These are phyloP conservation scores for Albizia julibrissin DNA, from an alignment of 306 rosid species.

Conservation along the genomic window DNA sequence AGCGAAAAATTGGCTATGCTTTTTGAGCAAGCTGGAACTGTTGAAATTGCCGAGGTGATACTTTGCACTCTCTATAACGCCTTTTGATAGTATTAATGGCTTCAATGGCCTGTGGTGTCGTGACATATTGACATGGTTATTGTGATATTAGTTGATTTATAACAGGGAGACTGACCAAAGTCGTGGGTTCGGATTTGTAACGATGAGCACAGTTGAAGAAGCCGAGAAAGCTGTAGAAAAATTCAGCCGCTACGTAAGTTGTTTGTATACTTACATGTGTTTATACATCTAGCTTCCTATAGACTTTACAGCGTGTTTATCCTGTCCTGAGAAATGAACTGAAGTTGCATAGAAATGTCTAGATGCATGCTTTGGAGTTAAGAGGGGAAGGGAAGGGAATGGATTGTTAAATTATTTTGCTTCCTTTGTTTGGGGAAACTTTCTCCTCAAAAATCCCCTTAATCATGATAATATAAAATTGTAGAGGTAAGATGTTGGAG, in stretches of 20 bases:
- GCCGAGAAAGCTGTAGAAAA: slow-evolving; percentile 75
- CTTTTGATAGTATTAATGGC: not conserved
- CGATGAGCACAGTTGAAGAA: slow-evolving; percentile 84
- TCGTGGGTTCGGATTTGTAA: slow-evolving; percentile 94
- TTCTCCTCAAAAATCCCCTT: not conserved
- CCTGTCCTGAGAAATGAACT: not conserved
- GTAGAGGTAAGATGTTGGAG: too few species aligned
- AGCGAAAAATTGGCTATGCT: slow-evolving; percentile 69
- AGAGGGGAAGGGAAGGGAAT: not conserved
- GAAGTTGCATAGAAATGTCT: not conserved
- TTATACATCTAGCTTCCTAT: not conserved
- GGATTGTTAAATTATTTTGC: not conserved
- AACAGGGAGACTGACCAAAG: slow-evolving; percentile 78
- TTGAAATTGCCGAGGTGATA: slow-evolving; percentile 85
- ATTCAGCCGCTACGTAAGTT: slow-evolving; percentile 78
- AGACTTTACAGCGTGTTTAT: not conserved
- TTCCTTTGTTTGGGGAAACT: not conserved
- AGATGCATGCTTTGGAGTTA: not conserved
- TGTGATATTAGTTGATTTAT: slow-evolving; percentile 72
- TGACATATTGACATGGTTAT: not conserved
- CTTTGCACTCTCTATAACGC: not conserved
- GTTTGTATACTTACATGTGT: not conserved
- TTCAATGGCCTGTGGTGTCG: not conserved
- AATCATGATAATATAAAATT: too few species aligned
- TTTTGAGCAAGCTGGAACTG: slow-evolving; percentile 75